Conservation (phyloP, 352 stramenopile species). For the Globisporangium parvum region DNA sequence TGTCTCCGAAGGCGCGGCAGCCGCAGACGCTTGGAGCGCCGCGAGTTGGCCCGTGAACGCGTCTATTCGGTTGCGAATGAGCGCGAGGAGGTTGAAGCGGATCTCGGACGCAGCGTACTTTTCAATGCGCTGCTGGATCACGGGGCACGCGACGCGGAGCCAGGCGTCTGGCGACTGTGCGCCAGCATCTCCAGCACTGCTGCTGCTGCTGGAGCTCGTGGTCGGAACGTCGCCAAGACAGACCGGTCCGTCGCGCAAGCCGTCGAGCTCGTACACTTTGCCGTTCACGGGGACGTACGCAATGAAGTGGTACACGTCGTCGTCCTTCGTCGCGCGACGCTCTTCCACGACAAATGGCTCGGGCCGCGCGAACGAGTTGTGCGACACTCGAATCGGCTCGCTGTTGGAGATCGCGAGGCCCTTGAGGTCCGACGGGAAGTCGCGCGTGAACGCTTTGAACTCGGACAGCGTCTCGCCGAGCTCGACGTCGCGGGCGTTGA, state of each 20-base stretch:
- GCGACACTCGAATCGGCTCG: conserved; percentile 75
- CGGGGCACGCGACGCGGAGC: conserved; percentile 84
- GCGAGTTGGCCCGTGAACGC: conserved; percentile 39
- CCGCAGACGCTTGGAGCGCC: conserved; percentile 25
- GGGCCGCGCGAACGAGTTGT: conserved; percentile 78
- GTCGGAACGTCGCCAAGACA: conserved; percentile 59
- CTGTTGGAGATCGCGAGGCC: conserved; percentile 85
- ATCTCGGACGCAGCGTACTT: conserved; percentile 89
- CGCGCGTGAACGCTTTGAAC: conserved; percentile 79
- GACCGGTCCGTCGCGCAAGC: conserved; percentile 88
- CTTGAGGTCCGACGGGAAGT: conserved; percentile 77
- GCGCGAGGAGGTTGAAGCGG: conserved; percentile 95
- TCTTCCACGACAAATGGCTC: conserved; percentile 82
- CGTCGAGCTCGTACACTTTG: conserved; percentile 95
- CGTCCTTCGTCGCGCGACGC: conserved; percentile 65
- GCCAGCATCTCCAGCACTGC: not conserved
- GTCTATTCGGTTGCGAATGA: conserved; percentile 83
- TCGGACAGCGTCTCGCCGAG: conserved; percentile 57
- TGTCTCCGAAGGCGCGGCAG: conserved; percentile 18
- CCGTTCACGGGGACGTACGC: conserved; percentile 89
- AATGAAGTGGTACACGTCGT: conserved; percentile 98
- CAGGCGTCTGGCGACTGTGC: conserved; percentile 47
- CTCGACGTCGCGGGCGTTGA: conserved; percentile 83
- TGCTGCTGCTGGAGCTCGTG: no score
- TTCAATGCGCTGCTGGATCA: conserved; percentile 93